Evolutionary conservation across 2,329 filamentous ascomycete genomes (phyloP).

Genomic region (Diaporthe ampelina): DNA sequence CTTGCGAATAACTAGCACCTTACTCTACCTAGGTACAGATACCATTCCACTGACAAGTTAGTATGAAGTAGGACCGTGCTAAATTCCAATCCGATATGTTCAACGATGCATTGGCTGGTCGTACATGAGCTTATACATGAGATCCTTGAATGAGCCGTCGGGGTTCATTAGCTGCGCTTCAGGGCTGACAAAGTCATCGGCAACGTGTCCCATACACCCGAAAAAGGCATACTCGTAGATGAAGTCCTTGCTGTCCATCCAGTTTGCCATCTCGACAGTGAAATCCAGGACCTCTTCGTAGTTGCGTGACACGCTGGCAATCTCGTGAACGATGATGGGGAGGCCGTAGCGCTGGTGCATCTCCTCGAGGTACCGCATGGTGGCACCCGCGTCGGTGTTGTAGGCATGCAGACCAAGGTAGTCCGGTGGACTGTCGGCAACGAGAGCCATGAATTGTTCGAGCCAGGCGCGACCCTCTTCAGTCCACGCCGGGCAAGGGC

Average conservation of each 20-base stretch:
- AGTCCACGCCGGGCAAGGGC: neutral
- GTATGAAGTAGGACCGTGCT: neutral
- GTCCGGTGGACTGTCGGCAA: neutral
- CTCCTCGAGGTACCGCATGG: neutral
- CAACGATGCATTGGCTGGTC: constrained; percentile 17
- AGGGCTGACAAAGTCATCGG: constrained; percentile 57
- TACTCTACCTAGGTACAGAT: neutral
- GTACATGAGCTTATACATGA: constrained; percentile 39
- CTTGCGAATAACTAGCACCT: neutral
- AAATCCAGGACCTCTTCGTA: too few species aligned
- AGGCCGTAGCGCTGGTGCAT: too few species aligned
- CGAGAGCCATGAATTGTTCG: neutral
- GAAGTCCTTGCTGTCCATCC: too few species aligned
- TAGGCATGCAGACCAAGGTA: neutral
- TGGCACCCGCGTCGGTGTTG: neutral
- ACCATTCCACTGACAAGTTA: neutral
- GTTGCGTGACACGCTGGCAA: too few species aligned
- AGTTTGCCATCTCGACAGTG: too few species aligned
- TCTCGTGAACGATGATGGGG: too few species aligned
- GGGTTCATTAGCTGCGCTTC: constrained; percentile 60
- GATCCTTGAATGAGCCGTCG: constrained; percentile 55
- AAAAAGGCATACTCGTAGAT: too few species aligned
- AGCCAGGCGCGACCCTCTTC: neutral
- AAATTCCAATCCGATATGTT: too few species aligned
- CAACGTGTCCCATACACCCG: too few species aligned